Base-by-base conservation (phyloP, 768 basidiomycete genomes). In the Auricularia heimuer region DNA sequence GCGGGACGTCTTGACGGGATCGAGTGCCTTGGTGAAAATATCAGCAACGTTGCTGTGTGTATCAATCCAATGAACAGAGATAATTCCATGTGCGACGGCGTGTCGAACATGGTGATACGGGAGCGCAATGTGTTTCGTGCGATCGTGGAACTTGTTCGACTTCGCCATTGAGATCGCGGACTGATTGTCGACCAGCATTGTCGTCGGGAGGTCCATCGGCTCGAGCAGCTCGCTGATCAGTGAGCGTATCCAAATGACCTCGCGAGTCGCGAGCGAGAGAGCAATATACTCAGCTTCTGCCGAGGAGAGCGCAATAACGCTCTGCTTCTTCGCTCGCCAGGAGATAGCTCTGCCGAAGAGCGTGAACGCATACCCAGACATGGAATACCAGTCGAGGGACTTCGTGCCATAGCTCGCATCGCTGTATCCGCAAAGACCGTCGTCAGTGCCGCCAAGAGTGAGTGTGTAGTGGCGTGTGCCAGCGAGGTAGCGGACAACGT, bases 361-460 rank as follows among this genome's bases (percentile, higher is more conserved):
- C n/a, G 63, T 68, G 62, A 70, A 73, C 3, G 72, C 70, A 64
- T 74, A 77, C 24, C 76, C 76, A 2, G 73, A 73, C 8, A 77
- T 76, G 4, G 77, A 74, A 34, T 70, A 62, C 8, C 74, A 64
- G 42, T 67, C 69, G 63, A 74, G 69, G 3, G 65, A 18, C 64
- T 74, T 68, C 14, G 69, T 70, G 4, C 67, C 74, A 65, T 67
- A 76, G 64, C 76, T 74, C 8, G 75, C 70, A 66, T 76, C 73
- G 0, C 65, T 36, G 51, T 56, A 71, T 11, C 64, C 67, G 29
- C 39, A 61, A 51, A 70, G 65, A 33, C 24, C 60, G 29, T 35
- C 60, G 37, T 18, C 34, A 11, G 34, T 16, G 3, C 18, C 8
- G 37, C 60, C 72, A 67, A 71, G 75, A 62, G 70, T 68, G 7